Evolutionary conservation across 2,329 filamentous ascomycete species (phyloP), one percentile per base, ranked within the genome.

Genomic region (Neonectria sp.): DNA sequence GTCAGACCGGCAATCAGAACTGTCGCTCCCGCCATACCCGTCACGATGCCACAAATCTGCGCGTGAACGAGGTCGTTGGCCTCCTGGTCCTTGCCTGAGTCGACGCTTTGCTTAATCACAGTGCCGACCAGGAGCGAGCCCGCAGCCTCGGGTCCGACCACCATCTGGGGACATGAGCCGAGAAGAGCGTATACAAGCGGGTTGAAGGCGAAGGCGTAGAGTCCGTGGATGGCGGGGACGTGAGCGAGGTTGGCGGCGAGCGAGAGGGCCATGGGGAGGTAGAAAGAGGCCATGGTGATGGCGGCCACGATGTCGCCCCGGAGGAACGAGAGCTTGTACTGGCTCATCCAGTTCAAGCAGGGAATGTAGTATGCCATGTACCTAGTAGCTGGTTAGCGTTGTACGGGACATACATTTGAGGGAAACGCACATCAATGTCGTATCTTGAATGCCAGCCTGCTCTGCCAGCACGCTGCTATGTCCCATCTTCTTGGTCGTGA

Each of bases 201-300:
- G 66, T 95, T 95, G 83, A 98, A 94, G 69, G 97, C 93, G 79
- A 98, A 98, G 17, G 93, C 90, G 82, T 98, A 99, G 4, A 99
- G 87, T 1, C 96, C 96, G 77, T 97, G 95, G 75, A 98, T 95
- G 0, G 96, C 93, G 9, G 95, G 95, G 2, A 98, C 90, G 78
- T 98, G 96, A 6, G 93, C 95, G 48, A 99, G 90, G 77, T 98
- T 98, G 46, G 94, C 91, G 62, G 96, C 95, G 71, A 97, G 92
- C 0, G 96, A 98, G 15, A 99, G 88, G 0, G 95, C 93, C 95
- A 99, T 98, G 58, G 96, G 96, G 43, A 99, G 92, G 80, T 99
- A 99, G 83, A 99, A 96, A 29, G 95, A 97, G n/a, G 95, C 94
- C 84, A 99, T 92, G n/a, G 96, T 98, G 69, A 98, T 80, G 55